phyloP scores from a whole-genome alignment of 2,329 filamentous ascomycete genomes.

The Claviceps sp. region DNA sequence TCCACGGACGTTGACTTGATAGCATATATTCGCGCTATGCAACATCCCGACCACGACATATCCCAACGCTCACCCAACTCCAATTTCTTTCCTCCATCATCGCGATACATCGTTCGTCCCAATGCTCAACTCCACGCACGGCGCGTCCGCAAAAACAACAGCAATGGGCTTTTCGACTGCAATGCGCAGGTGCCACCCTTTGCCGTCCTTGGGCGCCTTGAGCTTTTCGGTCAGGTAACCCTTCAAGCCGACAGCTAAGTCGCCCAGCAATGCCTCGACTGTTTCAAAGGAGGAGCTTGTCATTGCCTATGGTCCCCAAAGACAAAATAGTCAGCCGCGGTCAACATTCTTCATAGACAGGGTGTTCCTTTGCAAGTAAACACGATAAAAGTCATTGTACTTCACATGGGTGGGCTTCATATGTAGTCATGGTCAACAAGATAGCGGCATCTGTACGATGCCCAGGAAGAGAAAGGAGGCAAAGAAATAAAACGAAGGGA shows the following conservation, averaged over 20 bases:
- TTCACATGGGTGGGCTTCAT: neutral
- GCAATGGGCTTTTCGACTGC: constrained; percentile 60
- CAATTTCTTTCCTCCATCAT: neutral
- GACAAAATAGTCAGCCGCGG: neutral
- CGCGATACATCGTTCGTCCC: constrained; percentile 14
- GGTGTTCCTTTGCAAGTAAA: neutral
- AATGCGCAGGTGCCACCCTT: constrained; percentile 42
- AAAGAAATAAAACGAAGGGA: neutral
- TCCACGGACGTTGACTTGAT: neutral
- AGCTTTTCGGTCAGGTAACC: constrained; percentile 23
- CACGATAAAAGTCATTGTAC: neutral
- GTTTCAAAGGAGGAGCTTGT: constrained; percentile 46
- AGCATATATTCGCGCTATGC: neutral
- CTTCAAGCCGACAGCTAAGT: constrained; percentile 33
- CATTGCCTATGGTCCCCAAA: constrained; percentile 28
- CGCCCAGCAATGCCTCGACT: constrained; percentile 44
- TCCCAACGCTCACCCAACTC: no score
- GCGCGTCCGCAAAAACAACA: constrained; percentile 58
- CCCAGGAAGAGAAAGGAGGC: neutral
- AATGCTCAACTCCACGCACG: constrained; percentile 42
- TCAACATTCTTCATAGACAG: neutral
- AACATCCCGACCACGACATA: neutral
- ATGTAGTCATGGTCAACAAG: neutral
- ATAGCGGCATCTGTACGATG: neutral
- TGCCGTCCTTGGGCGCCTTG: constrained; percentile 5